Evolutionary conservation across 106 monocot genomes (phyloP).

Genomic region (Amphibolis antarctica): DNA sequence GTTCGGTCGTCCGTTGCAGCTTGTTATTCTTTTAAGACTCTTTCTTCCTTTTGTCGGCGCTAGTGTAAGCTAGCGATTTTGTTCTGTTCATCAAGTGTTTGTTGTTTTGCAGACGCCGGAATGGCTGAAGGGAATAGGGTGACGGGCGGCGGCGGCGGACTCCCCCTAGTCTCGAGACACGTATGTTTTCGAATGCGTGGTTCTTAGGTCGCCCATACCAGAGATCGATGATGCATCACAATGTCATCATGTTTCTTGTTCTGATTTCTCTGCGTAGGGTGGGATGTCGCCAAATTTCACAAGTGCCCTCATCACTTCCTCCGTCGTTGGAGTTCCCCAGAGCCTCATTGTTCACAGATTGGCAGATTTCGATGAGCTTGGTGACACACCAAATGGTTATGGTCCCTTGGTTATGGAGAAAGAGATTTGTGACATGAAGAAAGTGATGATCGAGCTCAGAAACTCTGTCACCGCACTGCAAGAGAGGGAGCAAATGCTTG

Average conservation of each 20-base stretch:
- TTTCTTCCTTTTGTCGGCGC: too few relatives aligned
- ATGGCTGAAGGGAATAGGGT: not conserved
- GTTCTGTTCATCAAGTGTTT: not conserved
- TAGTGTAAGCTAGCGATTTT: too few relatives aligned
- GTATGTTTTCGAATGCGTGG: constrained; percentile 14
- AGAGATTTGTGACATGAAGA: too few relatives aligned
- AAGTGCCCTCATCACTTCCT: constrained; percentile 26
- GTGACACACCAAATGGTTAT: constrained; percentile 22
- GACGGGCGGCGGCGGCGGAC: not conserved
- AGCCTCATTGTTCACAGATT: constrained; percentile 10
- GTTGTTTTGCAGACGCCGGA: constrained; percentile 1
- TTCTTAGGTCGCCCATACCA: not conserved
- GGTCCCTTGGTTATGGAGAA: not conserved
- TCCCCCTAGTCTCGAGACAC: constrained; percentile 1
- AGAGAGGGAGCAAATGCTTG: too few relatives aligned
- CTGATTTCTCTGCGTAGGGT: constrained; percentile 16
- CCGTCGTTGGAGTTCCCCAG: constrained; percentile 18
- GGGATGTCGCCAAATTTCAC: constrained; percentile 28
- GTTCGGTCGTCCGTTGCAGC: not conserved
- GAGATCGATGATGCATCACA: not conserved
- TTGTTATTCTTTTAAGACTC: too few relatives aligned
- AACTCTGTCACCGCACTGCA: too few relatives aligned
- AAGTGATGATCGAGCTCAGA: too few relatives aligned
- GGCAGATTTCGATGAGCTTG: constrained; percentile 32
- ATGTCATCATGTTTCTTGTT: not conserved